These are phyloP conservation scores for Rhizomucor miehei DNA, from an alignment of 371 early-diverging fungal genomes.

Conservation along the genomic window DNA sequence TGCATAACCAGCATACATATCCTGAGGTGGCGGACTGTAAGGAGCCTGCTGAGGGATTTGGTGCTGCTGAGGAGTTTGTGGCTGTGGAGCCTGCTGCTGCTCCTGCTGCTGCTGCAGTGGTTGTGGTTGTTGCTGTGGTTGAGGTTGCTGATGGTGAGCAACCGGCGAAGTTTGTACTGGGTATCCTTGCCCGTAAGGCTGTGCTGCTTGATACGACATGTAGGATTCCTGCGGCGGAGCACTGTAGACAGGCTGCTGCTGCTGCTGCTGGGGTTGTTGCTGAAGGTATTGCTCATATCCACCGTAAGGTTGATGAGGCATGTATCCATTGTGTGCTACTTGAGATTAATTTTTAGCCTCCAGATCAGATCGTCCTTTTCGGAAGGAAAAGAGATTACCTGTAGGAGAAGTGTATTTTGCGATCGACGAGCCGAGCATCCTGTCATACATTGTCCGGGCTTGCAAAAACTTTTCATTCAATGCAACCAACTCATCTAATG, in stretches of 20 bases:
- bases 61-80: not conserved
- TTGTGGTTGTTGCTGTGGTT: constrained; percentile 3
- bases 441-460: constrained; percentile 54
- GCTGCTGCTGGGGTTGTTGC: constrained; percentile 22
- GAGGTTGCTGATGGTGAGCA: constrained; percentile 1
- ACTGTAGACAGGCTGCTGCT: constrained; percentile 4
- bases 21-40: not conserved
- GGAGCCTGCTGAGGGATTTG: not conserved
- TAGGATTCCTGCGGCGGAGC: not conserved
- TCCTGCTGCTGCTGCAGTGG: not conserved
- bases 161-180: constrained; percentile 1
- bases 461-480: constrained; percentile 52
- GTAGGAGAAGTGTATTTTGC: constrained; percentile 36
- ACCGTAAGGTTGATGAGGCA: constrained; percentile 14
- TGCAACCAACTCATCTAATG: constrained; percentile 49
- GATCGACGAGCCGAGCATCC: constrained; percentile 45
- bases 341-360: not conserved
- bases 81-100: constrained; percentile 5
- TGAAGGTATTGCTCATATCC: constrained; percentile 9
- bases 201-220: too few relatives aligned
- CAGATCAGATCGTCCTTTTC: not conserved
- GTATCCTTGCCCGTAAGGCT: not conserved
- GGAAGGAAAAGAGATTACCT: constrained; percentile 6
- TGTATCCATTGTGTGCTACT: constrained; percentile 6
- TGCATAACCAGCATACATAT: constrained; percentile 3